Percentiles rank a stretch among this genome's conserved stretches.
Evolutionary conservation across 1,284 basidiomycete species (phyloP).

Genomic region (Rhodotorula sp.): DNA sequence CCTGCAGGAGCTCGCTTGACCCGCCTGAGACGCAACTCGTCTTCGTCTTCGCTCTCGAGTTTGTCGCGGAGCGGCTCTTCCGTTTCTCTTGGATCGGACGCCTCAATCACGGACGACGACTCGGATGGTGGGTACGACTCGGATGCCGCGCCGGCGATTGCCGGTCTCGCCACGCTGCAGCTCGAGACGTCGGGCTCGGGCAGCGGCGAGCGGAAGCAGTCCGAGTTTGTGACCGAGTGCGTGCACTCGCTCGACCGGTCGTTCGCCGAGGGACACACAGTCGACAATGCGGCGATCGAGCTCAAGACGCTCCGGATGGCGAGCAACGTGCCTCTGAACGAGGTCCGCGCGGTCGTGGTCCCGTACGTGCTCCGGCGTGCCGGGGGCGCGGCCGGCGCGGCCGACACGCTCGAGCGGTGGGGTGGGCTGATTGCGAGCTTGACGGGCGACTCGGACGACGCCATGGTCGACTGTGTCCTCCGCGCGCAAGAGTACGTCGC

Average conservation of each 20-base stretch:
- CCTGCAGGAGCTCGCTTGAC: constrained; percentile 15
- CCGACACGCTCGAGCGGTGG: constrained; percentile 48
- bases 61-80: constrained; percentile 41
- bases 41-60: constrained; percentile 43
- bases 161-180: constrained; percentile 37
- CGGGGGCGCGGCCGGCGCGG: constrained; percentile 23
- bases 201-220: constrained; percentile 31
- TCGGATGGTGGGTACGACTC: constrained; percentile 1
- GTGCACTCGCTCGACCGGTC: constrained; percentile 78
- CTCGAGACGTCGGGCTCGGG: constrained; percentile 14
- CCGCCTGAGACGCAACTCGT: constrained; percentile 23
- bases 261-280: constrained; percentile 81
- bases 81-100: constrained; percentile 37
- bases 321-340: constrained; percentile 74
- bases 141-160: constrained; percentile 36
- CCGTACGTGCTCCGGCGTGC: constrained; percentile 68
- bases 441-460: constrained; percentile 48
- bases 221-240: constrained; percentile 76
- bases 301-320: constrained; percentile 93
- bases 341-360: constrained; percentile 75
- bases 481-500: constrained; percentile 47
- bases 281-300: constrained; percentile 87
- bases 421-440: constrained; percentile 48
- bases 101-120: constrained; percentile 19
- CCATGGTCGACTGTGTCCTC: constrained; percentile 47